Evolutionary conservation across 768 basidiomycete species (phyloP).

Genomic region (Antrodiella citrinella): DNA sequence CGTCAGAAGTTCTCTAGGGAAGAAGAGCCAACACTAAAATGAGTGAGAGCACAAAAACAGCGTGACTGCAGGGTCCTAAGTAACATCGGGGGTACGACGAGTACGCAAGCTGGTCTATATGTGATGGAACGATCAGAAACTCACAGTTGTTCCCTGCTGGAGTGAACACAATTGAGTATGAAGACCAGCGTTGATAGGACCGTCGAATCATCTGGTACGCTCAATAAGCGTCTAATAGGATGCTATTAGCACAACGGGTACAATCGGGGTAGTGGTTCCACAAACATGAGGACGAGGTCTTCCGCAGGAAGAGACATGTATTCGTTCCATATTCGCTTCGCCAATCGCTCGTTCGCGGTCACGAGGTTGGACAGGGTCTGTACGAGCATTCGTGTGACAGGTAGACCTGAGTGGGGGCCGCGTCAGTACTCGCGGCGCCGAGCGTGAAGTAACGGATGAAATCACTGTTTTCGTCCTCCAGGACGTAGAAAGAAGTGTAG

Average conservation of each 20-base stretch:
- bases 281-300: slow-evolving; percentile 68
- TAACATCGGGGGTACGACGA: slow-evolving; percentile 4
- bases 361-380: slow-evolving; percentile 83
- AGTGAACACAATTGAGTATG: slow-evolving; percentile 63
- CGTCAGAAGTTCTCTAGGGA: slow-evolving; percentile 41
- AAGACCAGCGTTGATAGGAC: slow-evolving; percentile 59
- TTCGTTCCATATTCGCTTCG: slow-evolving; percentile 51
- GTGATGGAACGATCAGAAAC: slow-evolving; percentile 16
- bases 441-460: slow-evolving; percentile 2
- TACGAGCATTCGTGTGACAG: slow-evolving; percentile 55
- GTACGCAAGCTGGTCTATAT: background rate
- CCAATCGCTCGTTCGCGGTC: slow-evolving; percentile 57
- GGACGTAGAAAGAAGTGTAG: slow-evolving; percentile 70
- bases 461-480: slow-evolving; percentile 55
- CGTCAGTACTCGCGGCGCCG: background rate
- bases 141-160: slow-evolving; percentile 47
- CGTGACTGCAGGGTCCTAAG: background rate
- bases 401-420: slow-evolving; percentile 40
- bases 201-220: slow-evolving; percentile 55
- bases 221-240: slow-evolving; percentile 36
- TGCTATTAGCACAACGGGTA: slow-evolving; percentile 5
- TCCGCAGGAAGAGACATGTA: slow-evolving; percentile 67
- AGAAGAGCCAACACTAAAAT: no score
- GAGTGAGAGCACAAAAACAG: background rate
- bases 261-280: background rate